phyloP scores from a whole-genome alignment of 768 basidiomycete species.

The Galerina marginata region DNA sequence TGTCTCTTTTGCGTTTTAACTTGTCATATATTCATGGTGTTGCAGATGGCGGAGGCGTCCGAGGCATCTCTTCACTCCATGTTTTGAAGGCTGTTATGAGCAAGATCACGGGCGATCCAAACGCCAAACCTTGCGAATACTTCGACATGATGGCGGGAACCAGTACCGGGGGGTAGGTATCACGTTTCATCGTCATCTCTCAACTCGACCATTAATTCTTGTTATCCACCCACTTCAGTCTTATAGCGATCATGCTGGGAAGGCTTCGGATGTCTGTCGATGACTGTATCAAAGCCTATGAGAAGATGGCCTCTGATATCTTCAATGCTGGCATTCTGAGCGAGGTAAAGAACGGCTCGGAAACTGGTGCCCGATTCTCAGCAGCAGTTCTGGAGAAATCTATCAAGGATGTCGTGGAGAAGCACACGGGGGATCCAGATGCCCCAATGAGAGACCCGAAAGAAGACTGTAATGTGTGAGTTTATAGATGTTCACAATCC shows the following conservation, averaged over 20 bases:
- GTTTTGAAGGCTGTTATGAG: conserved; percentile 37
- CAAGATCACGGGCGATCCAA: conserved; percentile 25
- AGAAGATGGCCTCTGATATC: conserved; percentile 31
- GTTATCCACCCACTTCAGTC: conserved; percentile 12
- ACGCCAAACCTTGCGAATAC: conserved; percentile 34
- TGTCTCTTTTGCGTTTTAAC: not conserved
- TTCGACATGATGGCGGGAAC: conserved; percentile 44
- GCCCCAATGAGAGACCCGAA: conserved; percentile 31
- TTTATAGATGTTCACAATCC: not conserved
- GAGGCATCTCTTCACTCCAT: conserved; percentile 37
- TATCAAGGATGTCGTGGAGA: conserved; percentile 30
- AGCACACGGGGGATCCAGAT: conserved; percentile 29
- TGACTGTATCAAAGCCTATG: conserved; percentile 36
- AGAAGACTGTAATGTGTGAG: conserved; percentile 37
- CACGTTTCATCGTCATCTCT: not conserved
- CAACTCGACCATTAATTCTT: too few species aligned
- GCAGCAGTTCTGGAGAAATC: conserved; percentile 29
- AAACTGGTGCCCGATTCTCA: conserved; percentile 30
- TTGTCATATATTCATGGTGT: not conserved
- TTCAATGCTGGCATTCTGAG: conserved; percentile 27
- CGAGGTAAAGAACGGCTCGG: conserved; percentile 18
- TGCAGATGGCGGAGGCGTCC: conserved; percentile 41
- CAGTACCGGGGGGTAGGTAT: conserved; percentile 37
- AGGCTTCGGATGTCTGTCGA: conserved; percentile 40
- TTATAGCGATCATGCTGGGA: conserved; percentile 45